phyloP scores from a whole-genome alignment of 345 rosid genomes.

The Bruguiera sexangula region DNA sequence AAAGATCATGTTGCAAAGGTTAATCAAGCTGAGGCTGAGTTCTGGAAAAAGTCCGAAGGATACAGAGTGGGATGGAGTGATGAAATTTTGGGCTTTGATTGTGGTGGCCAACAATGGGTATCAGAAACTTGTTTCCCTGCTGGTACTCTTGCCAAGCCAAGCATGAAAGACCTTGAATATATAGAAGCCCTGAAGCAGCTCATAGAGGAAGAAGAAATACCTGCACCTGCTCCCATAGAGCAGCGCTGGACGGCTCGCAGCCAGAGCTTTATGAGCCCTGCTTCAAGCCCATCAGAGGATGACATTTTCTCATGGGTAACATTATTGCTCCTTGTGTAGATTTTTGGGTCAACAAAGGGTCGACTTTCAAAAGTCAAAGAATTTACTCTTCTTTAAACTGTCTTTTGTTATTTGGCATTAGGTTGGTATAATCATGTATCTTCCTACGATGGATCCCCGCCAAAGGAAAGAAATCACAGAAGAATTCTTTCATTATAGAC shows the following conservation, averaged over 20 bases:
- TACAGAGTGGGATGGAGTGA: conserved; percentile 96
- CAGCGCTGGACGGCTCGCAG: conserved; percentile 94
- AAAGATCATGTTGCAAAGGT: conserved; percentile 72
- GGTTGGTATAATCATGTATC: conserved; percentile 99
- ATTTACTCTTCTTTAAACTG: neutral
- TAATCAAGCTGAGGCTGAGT: conserved; percentile 90
- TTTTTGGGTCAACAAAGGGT: neutral
- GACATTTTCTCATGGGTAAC: conserved; percentile 92
- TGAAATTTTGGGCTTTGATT: conserved; percentile 95
- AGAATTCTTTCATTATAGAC: conserved; percentile 87
- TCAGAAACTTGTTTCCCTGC: conserved; percentile 96
- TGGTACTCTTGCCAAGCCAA: conserved; percentile 80
- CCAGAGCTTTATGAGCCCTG: conserved; percentile 84
- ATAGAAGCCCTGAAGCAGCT: conserved; percentile 77
- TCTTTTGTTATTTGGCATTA: conserved; percentile 21
- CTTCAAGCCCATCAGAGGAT: conserved; percentile 67
- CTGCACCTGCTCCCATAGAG: conserved; percentile 91
- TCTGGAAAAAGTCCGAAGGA: conserved; percentile 95
- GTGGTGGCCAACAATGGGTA: conserved; percentile 99
- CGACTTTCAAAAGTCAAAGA: neutral
- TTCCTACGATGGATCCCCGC: conserved; percentile 86
- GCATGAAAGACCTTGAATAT: conserved; percentile 88
- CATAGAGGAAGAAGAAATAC: conserved; percentile 71
- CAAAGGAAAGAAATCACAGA: conserved; percentile 95
- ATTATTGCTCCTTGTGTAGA: neutral